phyloP scores from a whole-genome alignment of 2,329 filamentous ascomycete species.

The Epichloe aotearoae region DNA sequence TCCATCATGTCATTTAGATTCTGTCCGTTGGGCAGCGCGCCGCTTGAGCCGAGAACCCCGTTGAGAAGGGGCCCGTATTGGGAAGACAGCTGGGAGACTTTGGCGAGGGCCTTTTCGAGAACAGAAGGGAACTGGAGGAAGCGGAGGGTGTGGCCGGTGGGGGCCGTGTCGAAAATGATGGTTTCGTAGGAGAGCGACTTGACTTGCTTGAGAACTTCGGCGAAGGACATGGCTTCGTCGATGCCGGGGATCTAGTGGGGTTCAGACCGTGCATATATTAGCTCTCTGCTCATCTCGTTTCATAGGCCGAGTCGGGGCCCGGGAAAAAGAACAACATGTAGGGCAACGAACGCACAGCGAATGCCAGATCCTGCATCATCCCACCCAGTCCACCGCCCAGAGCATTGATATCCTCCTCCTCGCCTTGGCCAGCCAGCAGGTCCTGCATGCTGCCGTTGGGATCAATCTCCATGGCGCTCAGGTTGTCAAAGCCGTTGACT shows the following conservation, averaged over 20 bases:
- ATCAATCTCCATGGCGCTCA: conserved; percentile 98
- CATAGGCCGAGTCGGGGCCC: background rate
- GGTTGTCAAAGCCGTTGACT: conserved; percentile 80
- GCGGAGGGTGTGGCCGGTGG: conserved; percentile 92
- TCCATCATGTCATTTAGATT: conserved; percentile 83
- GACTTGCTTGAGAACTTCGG: conserved; percentile 97
- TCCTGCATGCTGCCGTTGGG: conserved; percentile 97
- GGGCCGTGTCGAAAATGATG: conserved; percentile 97
- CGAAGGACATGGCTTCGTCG: conserved; percentile 98
- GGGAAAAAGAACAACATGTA: too few relatives aligned
- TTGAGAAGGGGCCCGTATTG: conserved; percentile 96
- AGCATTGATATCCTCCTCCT: conserved; percentile 55
- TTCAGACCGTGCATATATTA: background rate
- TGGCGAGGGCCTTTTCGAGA: conserved; percentile 95
- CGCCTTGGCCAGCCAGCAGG: conserved; percentile 63
- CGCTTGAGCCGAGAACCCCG: conserved; percentile 71
- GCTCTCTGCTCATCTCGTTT: background rate
- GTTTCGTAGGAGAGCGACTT: conserved; percentile 98
- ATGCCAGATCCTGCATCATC: conserved; percentile 98
- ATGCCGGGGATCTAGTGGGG: conserved; percentile 75
- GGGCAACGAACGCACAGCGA: conserved; percentile 50
- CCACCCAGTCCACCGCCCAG: conserved; percentile 66
- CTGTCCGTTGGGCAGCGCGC: conserved; percentile 73
- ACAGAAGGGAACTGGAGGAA: conserved; percentile 98
- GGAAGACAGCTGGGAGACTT: conserved; percentile 82